Evolutionary conservation across 371 early-diverging fungal species (phyloP), one percentile per base, ranked within the genome.

Genomic region (Rhizopus delemar): DNA sequence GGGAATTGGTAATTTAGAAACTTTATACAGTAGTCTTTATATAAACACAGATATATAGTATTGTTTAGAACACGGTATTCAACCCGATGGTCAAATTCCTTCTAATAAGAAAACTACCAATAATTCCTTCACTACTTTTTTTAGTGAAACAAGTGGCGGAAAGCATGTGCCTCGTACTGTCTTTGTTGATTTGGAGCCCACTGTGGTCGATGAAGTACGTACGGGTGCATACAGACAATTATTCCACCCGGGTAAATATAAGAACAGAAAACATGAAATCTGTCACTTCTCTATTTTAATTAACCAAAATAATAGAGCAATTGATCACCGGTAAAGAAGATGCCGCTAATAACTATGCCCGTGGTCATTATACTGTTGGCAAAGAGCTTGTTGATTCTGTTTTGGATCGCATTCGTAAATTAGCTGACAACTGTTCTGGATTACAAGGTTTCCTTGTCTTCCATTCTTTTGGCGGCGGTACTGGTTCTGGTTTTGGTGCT

Each of bases 301-400:
- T 22, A 22, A 22, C 22, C 22, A 22, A 22, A 22, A 22, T 22
- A 22, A 22, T 46, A 60, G 92, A 94, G 69, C 94, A 95, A 86
- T 82, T 99, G 65, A 96, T 99, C 81, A 90, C 91, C 65, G 99
- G 99, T 69, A 97, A 98, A 86, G 98, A 98, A 82, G 99, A 98
- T 80, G 99, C 99, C 41, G 99, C 98, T 66, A 98, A 99, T 89
- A 98, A 98, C 92, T 99, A 98, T 77, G 99, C 99, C 50, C 92
- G 98, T 88, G 99, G 99, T 73, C 97, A 99, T 87, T 99, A 98
- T 88, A 98, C 99, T 57, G 90, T 97, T 63, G 99, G 99, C 62
- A 97, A 97, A 85, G 97, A 97, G 76, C 90, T 97, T 54, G 92
- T 98, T 62, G 98, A 98, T 82, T 78, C 85, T 56, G 96, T 95